A percentile compares a stretch with the other conserved stretches of the same genome.
Conservation (phyloP, 768 basidiomycete species). For the Dacryopinax spathularia region DNA sequence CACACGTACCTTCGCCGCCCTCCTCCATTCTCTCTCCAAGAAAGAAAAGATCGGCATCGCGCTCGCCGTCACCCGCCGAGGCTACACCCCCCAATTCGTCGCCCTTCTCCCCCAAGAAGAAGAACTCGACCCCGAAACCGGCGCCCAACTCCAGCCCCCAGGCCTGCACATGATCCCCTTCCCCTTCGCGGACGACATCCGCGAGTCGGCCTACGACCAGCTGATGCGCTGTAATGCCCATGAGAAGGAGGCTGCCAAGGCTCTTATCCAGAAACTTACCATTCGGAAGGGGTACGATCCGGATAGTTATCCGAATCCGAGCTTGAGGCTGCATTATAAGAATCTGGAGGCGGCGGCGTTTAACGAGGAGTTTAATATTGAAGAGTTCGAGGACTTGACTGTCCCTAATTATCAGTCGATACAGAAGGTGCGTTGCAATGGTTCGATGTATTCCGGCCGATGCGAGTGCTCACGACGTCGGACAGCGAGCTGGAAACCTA, state of each 20-base stretch:
- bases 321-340: slow-evolving; percentile 74
- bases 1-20: slow-evolving; percentile 78
- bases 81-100: slow-evolving; percentile 64
- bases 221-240: slow-evolving; percentile 52
- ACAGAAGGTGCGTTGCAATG: slow-evolving; percentile 43
- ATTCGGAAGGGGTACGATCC: slow-evolving; percentile 79
- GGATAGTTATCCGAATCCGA: slow-evolving; percentile 32
- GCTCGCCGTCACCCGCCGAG: slow-evolving; percentile 51
- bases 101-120: slow-evolving; percentile 82
- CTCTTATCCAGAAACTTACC: slow-evolving; percentile 64
- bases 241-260: slow-evolving; percentile 48
- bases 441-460: not conserved
- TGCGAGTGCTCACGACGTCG: not conserved
- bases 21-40: slow-evolving; percentile 67
- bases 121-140: slow-evolving; percentile 42
- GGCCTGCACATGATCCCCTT: slow-evolving; percentile 87
- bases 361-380: slow-evolving; percentile 70
- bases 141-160: slow-evolving; percentile 61
- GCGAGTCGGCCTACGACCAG: slow-evolving; percentile 55
- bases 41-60: slow-evolving; percentile 76
- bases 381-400: slow-evolving; percentile 69
- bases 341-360: slow-evolving; percentile 88
- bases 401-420: slow-evolving; percentile 62
- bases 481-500: slow-evolving; percentile 50
- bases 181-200: slow-evolving; percentile 92